phyloP scores from a whole-genome alignment of 352 stramenopile species.

The Globisporangium rhizosaccharum region DNA sequence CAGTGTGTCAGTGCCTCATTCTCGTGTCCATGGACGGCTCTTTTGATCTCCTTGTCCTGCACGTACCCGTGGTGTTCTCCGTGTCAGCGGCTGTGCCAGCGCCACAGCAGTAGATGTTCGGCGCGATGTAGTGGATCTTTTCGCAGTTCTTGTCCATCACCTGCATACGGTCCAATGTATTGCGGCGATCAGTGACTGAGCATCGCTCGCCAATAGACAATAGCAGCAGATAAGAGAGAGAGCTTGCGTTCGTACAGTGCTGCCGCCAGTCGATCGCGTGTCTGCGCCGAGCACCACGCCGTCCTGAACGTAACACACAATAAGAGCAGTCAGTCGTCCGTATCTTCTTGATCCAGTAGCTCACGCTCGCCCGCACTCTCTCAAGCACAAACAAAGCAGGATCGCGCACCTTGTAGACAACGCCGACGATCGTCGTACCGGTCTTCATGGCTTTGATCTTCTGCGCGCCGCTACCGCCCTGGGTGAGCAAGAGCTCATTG shows the following conservation, averaged over 20 bases:
- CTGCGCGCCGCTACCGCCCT: constrained; percentile 35
- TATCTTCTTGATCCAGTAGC: not conserved
- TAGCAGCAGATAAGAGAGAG: not conserved
- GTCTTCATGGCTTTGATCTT: constrained; percentile 90
- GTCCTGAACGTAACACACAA: constrained; percentile 36
- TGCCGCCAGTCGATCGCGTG: constrained; percentile 94
- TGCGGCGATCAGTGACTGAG: not conserved
- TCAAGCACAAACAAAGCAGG: not conserved
- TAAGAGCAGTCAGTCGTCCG: not conserved
- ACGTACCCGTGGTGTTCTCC: constrained; percentile 84
- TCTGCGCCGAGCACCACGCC: constrained; percentile 97
- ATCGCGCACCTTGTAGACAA: constrained; percentile 88
- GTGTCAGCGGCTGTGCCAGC: constrained; percentile 97
- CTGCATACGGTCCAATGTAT: constrained; percentile 7
- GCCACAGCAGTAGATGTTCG: constrained; percentile 99
- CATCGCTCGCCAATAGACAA: not conserved
- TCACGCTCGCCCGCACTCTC: too few species aligned
- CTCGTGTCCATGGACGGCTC: not conserved
- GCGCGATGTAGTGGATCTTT: constrained; percentile 99
- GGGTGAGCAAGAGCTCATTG: constrained; percentile 84
- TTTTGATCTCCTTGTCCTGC: not conserved
- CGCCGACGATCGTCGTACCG: constrained; percentile 95
- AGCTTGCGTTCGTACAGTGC: constrained; percentile 40
- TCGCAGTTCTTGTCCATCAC: constrained; percentile 99
- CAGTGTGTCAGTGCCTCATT: not conserved